Evolutionary conservation across 1,284 basidiomycete genomes (phyloP).

Genomic region (Cryptococcus sp.): DNA sequence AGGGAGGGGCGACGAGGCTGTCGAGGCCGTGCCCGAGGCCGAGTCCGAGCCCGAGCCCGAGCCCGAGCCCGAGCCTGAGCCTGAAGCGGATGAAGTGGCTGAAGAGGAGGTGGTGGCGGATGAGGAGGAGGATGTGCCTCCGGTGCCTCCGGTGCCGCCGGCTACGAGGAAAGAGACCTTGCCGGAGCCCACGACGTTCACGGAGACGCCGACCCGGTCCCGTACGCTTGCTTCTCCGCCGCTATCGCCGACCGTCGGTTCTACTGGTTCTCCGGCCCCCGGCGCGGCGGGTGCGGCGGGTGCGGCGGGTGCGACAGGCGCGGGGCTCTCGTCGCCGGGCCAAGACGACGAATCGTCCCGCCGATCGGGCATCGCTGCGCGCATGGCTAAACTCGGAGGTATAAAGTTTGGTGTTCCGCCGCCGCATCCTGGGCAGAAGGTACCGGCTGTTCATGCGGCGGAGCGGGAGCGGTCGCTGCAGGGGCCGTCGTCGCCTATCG

Average conservation of each 20-base stretch:
- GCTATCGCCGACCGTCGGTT: background rate
- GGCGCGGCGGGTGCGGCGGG: background rate
- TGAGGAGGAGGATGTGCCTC: slow-evolving; percentile 19
- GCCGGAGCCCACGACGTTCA: slow-evolving; percentile 5
- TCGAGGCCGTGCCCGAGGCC: no score
- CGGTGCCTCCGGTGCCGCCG: slow-evolving; percentile 20
- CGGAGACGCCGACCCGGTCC: slow-evolving; percentile 10
- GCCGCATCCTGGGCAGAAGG: slow-evolving; percentile 21
- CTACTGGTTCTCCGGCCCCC: no score
- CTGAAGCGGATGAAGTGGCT: slow-evolving; percentile 3
- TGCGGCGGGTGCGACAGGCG: slow-evolving; percentile 5
- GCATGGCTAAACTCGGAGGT: slow-evolving; percentile 85
- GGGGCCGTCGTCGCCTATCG: slow-evolving; percentile 10
- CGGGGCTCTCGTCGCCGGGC: no score
- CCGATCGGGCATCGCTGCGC: slow-evolving; percentile 74
- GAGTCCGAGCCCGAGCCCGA: slow-evolving; percentile 8
- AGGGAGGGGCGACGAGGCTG: slow-evolving; percentile 18
- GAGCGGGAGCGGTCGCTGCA: slow-evolving; percentile 6
- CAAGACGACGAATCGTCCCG: slow-evolving; percentile 63
- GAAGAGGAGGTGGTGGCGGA: slow-evolving; percentile 15
- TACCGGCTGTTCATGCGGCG: slow-evolving; percentile 12
- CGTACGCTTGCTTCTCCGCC: slow-evolving; percentile 5
- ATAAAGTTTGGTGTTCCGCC: slow-evolving; percentile 66
- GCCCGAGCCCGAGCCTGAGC: slow-evolving; percentile 9
- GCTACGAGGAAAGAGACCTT: slow-evolving; percentile 4